These are phyloP conservation scores for Candida suzukii DNA, from an alignment of 805 yeast genomes.

Conservation along the genomic window DNA sequence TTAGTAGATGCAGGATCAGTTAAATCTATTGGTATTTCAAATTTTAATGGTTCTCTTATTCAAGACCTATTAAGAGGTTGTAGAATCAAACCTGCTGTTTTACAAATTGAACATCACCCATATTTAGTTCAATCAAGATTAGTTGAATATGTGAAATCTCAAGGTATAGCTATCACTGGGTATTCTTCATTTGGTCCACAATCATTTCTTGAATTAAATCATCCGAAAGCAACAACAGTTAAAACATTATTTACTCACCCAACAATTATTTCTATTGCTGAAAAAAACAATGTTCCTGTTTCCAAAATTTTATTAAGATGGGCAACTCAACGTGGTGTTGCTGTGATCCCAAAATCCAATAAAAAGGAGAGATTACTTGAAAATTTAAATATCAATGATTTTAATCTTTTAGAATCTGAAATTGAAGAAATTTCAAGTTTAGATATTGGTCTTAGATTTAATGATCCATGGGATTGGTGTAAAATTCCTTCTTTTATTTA, in stretches of 20 bases:
- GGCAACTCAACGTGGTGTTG: constrained; percentile 44
- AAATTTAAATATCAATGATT: constrained; percentile 35
- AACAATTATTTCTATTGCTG: constrained; percentile 26
- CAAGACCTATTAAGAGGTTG: constrained; percentile 39
- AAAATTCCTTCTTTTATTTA: constrained; percentile 11
- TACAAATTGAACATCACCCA: constrained; percentile 53
- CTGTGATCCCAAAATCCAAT: constrained; percentile 45
- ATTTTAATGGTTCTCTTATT: constrained; percentile 39
- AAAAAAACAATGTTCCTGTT: constrained; percentile 24
- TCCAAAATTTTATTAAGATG: constrained; percentile 38
- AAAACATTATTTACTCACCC: constrained; percentile 31
- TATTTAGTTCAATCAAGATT: constrained; percentile 41
- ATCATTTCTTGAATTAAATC: constrained; percentile 38
- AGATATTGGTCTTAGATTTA: constrained; percentile 65
- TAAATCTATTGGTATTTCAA: constrained; percentile 46
- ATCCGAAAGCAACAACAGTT: constrained; percentile 24
- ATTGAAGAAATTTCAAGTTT: constrained; percentile 44
- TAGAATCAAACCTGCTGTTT: constrained; percentile 38
- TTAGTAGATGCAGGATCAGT: constrained; percentile 36
- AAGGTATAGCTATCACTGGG: constrained; percentile 36
- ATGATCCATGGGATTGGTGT: constrained; percentile 55
- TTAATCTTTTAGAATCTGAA: constrained; percentile 46
- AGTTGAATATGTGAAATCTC: constrained; percentile 29
- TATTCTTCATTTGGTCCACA: constrained; percentile 46
- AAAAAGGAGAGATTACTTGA: constrained; percentile 32